Evolutionary conservation across 768 basidiomycete species (phyloP), one percentile per base, ranked within the genome.

Genomic region (Auriscalpium vulgare): DNA sequence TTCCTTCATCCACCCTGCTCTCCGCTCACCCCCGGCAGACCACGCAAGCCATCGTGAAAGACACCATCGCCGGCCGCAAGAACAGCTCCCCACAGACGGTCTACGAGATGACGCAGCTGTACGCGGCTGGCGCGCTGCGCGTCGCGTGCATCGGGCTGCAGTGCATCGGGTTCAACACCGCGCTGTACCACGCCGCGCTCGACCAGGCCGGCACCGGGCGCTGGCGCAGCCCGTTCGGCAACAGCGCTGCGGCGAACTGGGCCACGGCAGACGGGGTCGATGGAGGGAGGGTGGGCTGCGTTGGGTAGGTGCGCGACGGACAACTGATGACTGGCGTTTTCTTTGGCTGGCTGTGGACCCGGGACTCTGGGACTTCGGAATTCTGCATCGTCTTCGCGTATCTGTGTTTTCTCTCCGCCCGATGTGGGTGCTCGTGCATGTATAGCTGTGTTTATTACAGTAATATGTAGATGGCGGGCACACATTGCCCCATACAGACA

Each of bases 81-180:
- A 88, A 87, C 65, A 80, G 79, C 17, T 87, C 87, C 1, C 87
- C 88, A 16, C 87, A 88, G 66, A 88, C 85, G 62, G 69, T 82
- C 29, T 89, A 89, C 70, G 88, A 91, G 67, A 82, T 80, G 0
- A 71, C 75, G 1, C 88, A 91, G 65, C 77, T 90, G 36, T 91
- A 89, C 65, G 74, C 78, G 5, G 83, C 75, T 1, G 88, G 88
- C 2, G 88, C 87, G 23, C 75, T 91, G 48, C 83, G 80, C 58
- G 79, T 87, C 21, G 84, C 84, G 13, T 90, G 87, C 61, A 71
- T 91, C 55, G 88, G 80, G 4, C 70, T 91, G 48, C 85, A 86
- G 60, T 91, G 88, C 66, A 76, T 88, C 51, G 85, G 88, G 2
- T 91, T 90, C 75, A 88, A 82, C 68, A 75, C 81, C 55, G 69